These are phyloP conservation scores for Phaeolepiota aurea DNA, from an alignment of 768 basidiomycete species.

Conservation along the genomic window DNA sequence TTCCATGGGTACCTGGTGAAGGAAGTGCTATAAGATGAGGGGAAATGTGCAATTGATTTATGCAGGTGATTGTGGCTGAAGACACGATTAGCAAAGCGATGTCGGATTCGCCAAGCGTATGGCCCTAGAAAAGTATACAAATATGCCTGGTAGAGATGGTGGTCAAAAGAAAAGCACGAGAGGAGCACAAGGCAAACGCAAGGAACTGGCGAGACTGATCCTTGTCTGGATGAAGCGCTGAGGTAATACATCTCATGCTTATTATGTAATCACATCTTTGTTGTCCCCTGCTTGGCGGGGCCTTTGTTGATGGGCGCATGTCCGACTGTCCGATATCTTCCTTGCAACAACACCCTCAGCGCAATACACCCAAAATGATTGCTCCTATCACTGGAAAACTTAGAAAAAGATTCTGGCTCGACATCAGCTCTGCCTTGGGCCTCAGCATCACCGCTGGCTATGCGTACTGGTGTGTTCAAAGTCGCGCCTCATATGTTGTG, in stretches of 20 bases:
- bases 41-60: background rate
- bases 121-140: background rate
- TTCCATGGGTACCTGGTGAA: constrained; percentile 51
- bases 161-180: background rate
- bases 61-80: background rate
- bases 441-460: constrained; percentile 72
- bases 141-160: background rate
- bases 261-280: constrained; percentile 7
- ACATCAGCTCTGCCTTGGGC: constrained; percentile 66
- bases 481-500: constrained; percentile 1
- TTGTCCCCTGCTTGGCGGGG: constrained; percentile 15
- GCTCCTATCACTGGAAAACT: constrained; percentile 91
- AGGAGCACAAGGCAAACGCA: background rate
- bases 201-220: constrained; percentile 2
- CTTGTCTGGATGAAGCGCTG: background rate
- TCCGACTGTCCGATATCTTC: constrained; percentile 27
- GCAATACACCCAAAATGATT: constrained; percentile 48
- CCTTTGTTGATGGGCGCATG: too few species aligned
- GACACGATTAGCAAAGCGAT: background rate
- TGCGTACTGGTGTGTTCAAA: constrained; percentile 66
- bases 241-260: background rate
- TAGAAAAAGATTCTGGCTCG: constrained; percentile 88
- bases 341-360: constrained; percentile 20
- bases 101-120: background rate
- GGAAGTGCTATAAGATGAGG: constrained; percentile 4